phyloP scores from a whole-genome alignment of 2,329 filamentous ascomycete genomes.

The Cladosporium oxysporum region DNA sequence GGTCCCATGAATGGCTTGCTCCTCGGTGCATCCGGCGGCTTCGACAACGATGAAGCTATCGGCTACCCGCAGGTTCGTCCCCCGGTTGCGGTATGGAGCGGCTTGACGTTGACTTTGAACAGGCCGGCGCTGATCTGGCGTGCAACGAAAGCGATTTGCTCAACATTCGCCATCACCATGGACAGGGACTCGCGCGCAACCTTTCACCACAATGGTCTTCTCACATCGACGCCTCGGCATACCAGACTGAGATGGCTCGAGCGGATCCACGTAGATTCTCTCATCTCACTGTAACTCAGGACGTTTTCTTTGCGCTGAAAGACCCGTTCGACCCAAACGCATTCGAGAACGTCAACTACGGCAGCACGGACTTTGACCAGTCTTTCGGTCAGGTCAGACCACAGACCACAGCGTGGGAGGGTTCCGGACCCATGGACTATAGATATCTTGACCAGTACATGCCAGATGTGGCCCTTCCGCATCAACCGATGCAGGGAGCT shows the following conservation, averaged over 20 bases:
- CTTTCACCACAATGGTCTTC: background rate
- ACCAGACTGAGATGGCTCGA: background rate
- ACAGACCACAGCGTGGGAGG: too few species aligned
- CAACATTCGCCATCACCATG: background rate
- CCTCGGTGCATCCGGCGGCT: background rate
- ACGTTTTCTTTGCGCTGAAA: background rate
- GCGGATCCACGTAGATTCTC: background rate
- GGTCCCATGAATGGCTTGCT: background rate
- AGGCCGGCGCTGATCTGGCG: background rate
- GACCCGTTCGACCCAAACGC: too few species aligned
- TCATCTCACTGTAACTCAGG: background rate
- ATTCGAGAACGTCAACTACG: background rate
- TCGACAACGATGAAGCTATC: background rate
- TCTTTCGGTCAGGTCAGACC: too few species aligned
- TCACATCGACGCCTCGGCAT: background rate
- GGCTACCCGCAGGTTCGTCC: background rate
- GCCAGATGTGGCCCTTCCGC: background rate
- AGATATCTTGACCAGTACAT: too few species aligned
- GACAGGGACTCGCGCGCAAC: background rate
- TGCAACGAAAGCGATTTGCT: background rate
- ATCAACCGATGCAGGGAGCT: background rate
- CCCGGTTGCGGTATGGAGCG: background rate
- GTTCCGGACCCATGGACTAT: too few species aligned
- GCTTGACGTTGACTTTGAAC: background rate
- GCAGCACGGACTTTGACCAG: background rate